A percentile compares a stretch with the other conserved stretches of the same genome.
These are phyloP conservation scores for Boletellus ananiceps DNA, from an alignment of 768 basidiomycete genomes.

Conservation along the genomic window DNA sequence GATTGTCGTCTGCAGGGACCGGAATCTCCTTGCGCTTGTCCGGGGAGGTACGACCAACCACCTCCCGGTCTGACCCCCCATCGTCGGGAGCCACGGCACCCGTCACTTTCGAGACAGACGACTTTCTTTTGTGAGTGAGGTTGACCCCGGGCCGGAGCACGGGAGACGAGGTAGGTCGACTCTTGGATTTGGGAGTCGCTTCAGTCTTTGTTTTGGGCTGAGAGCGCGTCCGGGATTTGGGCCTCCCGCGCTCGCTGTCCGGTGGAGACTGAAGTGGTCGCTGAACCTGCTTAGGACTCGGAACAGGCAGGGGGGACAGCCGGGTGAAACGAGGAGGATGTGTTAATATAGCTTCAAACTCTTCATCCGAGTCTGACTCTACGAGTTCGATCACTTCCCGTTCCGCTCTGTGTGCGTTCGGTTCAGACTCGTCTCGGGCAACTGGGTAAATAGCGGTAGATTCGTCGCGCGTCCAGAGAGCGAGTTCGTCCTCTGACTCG, in stretches of 20 bases:
- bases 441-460: slow-evolving; percentile 36
- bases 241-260: slow-evolving; percentile 12
- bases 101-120: neutral
- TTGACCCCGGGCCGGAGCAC: slow-evolving; percentile 4
- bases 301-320: slow-evolving; percentile 5
- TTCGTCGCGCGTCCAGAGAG: slow-evolving; percentile 39
- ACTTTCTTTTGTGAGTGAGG: slow-evolving; percentile 5
- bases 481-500: slow-evolving; percentile 49
- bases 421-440: slow-evolving; percentile 14
- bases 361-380: slow-evolving; percentile 27
- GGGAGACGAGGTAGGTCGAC: slow-evolving; percentile 2
- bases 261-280: slow-evolving; percentile 14
- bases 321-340: slow-evolving; percentile 17
- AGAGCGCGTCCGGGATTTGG: slow-evolving; percentile 9
- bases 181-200: slow-evolving; percentile 1
- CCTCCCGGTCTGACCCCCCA: slow-evolving; percentile 1
- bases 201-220: neutral
- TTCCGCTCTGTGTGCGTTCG: slow-evolving; percentile 12
- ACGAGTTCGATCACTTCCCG: slow-evolving; percentile 23
- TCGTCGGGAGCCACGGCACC: neutral
- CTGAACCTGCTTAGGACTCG: neutral
- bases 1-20: neutral
- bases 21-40: slow-evolving; percentile 18
- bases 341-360: slow-evolving; percentile 26
- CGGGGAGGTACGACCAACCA: neutral